phyloP scores from a whole-genome alignment of 208 protist species.

The Leishmania gerbilli region DNA sequence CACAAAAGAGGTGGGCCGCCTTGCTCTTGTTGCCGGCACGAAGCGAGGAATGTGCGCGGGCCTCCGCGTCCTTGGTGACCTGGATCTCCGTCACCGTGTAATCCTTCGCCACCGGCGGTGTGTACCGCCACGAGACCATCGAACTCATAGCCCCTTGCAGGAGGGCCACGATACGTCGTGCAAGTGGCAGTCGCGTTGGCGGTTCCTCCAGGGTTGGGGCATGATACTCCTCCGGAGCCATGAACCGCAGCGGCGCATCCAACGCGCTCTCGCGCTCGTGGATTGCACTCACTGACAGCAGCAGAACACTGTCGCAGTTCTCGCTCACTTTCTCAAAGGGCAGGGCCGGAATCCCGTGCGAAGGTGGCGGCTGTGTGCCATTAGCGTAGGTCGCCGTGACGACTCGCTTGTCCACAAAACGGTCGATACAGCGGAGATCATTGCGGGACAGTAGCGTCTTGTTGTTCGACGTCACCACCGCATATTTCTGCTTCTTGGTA shows the following conservation, averaged over 20 bases:
- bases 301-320: conserved; percentile 56
- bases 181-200: conserved; percentile 54
- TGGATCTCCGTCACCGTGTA: conserved; percentile 41
- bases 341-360: conserved; percentile 55
- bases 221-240: conserved; percentile 73
- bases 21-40: conserved; percentile 54
- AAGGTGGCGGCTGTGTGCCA: conserved; percentile 32
- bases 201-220: conserved; percentile 69
- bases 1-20: conserved; percentile 57
- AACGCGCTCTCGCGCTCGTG: conserved; percentile 64
- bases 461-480: conserved; percentile 47
- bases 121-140: conserved; percentile 45
- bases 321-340: conserved; percentile 56
- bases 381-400: conserved; percentile 28
- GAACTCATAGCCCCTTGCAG: conserved; percentile 72
- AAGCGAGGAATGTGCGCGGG: conserved; percentile 60
- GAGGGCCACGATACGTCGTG: conserved; percentile 65
- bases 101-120: conserved; percentile 15
- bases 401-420: conserved; percentile 52
- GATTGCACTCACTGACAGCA: conserved; percentile 47
- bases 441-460: conserved; percentile 53
- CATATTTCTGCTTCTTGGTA: conserved; percentile 56
- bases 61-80: conserved; percentile 61
- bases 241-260: conserved; percentile 81
- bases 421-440: conserved; percentile 56